Evolutionary conservation across 805 yeast species (phyloP).

Genomic region (Metschnikowia noctiluminum): DNA sequence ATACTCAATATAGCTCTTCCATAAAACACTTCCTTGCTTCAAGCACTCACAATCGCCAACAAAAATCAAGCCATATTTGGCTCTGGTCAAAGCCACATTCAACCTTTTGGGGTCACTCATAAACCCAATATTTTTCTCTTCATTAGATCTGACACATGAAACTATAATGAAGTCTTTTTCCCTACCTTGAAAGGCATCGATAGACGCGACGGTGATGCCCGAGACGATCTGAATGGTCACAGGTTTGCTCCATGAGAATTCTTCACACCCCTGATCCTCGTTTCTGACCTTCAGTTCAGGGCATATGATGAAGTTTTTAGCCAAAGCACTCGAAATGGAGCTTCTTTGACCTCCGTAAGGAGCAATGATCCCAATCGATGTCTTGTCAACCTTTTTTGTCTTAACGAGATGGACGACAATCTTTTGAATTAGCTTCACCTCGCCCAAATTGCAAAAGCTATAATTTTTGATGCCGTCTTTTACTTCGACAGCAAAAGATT

Average conservation of each 20-base stretch:
- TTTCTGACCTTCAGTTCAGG: not conserved
- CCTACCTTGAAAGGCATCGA: constrained; percentile 42
- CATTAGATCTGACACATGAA: constrained; percentile 43
- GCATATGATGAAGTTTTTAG: not conserved
- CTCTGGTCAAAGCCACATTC: constrained; percentile 44
- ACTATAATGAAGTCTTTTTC: constrained; percentile 43
- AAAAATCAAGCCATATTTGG: constrained; percentile 42
- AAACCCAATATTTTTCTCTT: constrained; percentile 37
- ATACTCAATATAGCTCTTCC: constrained; percentile 53
- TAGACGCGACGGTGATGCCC: constrained; percentile 71
- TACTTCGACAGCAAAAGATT: constrained; percentile 42
- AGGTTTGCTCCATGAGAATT: not conserved
- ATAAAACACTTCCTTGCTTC: constrained; percentile 56
- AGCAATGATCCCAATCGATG: constrained; percentile 78
- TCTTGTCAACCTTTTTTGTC: constrained; percentile 52
- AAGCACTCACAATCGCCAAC: constrained; percentile 82
- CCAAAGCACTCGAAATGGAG: constrained; percentile 44
- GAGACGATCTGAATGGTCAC: not conserved
- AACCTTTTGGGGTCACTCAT: constrained; percentile 41
- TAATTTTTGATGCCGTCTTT: constrained; percentile 76
- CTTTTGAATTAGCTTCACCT: constrained; percentile 83
- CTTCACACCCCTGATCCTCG: not conserved
- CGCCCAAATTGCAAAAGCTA: constrained; percentile 80
- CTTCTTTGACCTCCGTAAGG: constrained; percentile 94
- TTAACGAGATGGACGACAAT: constrained; percentile 65